These are phyloP conservation scores for Phyllosticta citriasiana DNA, from an alignment of 2,329 filamentous ascomycete species.

Conservation along the genomic window DNA sequence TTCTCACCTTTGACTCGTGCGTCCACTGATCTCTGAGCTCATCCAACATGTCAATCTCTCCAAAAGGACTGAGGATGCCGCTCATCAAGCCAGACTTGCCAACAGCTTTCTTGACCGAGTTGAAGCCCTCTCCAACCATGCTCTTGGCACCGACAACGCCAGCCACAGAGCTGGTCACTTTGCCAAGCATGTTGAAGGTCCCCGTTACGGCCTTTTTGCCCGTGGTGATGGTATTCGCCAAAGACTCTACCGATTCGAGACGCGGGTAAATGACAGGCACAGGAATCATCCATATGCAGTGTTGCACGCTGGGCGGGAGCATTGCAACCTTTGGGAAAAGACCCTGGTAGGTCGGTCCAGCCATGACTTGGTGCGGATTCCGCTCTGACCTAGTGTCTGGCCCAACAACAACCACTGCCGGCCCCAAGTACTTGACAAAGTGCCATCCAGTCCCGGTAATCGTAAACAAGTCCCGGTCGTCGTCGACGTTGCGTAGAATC, in stretches of 20 bases:
- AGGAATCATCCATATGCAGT: conserved; percentile 92
- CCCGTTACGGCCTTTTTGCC: conserved; percentile 96
- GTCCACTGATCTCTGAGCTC: conserved; percentile 97
- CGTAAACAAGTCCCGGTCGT: conserved; percentile 88
- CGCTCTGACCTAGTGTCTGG: conserved; percentile 88
- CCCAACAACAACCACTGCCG: conserved; percentile 79
- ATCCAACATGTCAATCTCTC: conserved; percentile 88
- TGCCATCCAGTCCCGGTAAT: conserved; percentile 98
- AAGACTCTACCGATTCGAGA: conserved; percentile 79
- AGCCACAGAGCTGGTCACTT: conserved; percentile 88
- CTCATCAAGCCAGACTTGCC: conserved; percentile 95
- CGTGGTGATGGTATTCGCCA: conserved; percentile 83
- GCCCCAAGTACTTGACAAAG: conserved; percentile 93
- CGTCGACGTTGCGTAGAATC: conserved; percentile 77
- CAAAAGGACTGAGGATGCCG: conserved; percentile 88
- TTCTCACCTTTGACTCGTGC: conserved; percentile 72
- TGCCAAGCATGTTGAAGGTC: conserved; percentile 91
- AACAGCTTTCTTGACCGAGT: conserved; percentile 89
- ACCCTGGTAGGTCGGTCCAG: conserved; percentile 92
- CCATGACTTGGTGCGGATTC: conserved; percentile 83
- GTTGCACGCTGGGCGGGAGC: conserved; percentile 84
- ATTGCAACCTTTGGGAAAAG: conserved; percentile 92
- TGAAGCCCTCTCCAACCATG: conserved; percentile 85
- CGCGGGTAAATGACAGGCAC: conserved; percentile 87
- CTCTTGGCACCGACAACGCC: conserved; percentile 93